These are phyloP conservation scores for Pichia phayaonensis DNA, from an alignment of 805 yeast genomes.

Conservation along the genomic window DNA sequence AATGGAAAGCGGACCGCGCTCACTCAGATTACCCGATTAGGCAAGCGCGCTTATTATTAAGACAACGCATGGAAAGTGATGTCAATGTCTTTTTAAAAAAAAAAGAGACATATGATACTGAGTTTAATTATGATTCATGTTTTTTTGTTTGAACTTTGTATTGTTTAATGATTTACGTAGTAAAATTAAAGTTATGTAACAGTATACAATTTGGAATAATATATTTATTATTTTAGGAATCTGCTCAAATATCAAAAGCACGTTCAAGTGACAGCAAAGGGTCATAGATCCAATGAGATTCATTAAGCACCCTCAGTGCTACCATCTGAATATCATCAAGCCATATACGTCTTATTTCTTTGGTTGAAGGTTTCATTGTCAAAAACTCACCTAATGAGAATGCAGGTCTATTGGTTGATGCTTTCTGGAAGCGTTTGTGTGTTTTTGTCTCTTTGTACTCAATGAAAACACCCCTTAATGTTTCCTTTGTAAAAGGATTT, in stretches of 20 bases:
- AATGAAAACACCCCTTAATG: background rate
- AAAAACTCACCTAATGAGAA: constrained; percentile 3
- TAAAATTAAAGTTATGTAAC: no score
- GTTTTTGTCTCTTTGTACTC: constrained; percentile 6
- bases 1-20: constrained; percentile 9
- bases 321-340: constrained; percentile 6
- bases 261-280: background rate
- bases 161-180: no score
- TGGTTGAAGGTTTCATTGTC: background rate
- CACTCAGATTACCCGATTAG: constrained; percentile 7
- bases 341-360: constrained; percentile 2
- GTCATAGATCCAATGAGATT: constrained; percentile 2
- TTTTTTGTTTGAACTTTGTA: no score
- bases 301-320: background rate
- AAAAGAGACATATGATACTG: no score
- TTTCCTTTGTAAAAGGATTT: background rate
- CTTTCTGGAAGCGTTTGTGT: background rate
- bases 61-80: background rate
- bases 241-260: background rate
- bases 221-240: no score
- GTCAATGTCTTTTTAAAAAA: background rate
- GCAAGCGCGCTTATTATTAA: constrained; percentile 9
- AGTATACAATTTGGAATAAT: background rate
- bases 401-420: constrained; percentile 1
- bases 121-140: no score